Percentiles rank a stretch among this genome's conserved stretches.
Conservation (phyloP, 345 rosid genomes). For the Microcos paniculata region DNA sequence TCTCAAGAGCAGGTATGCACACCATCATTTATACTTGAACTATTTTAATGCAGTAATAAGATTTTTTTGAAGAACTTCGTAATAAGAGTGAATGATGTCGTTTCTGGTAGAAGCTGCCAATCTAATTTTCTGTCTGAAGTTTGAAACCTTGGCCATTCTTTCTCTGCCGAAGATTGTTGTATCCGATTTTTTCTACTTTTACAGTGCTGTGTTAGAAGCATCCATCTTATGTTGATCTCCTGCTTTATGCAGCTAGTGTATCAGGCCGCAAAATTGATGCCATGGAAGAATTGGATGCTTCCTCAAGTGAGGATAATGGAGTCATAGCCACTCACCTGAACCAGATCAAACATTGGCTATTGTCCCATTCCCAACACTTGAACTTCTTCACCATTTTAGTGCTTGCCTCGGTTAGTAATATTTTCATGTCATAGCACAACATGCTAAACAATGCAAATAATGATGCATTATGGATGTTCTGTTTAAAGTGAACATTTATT, state of each 20-base stretch:
- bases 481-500: neutral
- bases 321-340: conserved; percentile 49
- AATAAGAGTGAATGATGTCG: neutral
- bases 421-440: neutral
- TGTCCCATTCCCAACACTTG: conserved; percentile 72
- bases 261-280: conserved; percentile 69
- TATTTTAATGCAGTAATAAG: neutral
- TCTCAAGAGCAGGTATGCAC: conserved; percentile 86
- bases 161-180: conserved; percentile 1
- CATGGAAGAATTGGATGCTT: conserved; percentile 68
- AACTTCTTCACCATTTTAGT: conserved; percentile 87
- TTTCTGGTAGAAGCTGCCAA: neutral
- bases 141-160: neutral
- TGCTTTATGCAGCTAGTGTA: conserved; percentile 51
- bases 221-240: conserved; percentile 5
- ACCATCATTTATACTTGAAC: neutral
- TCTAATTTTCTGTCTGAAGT: neutral
- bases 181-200: neutral
- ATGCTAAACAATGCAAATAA: neutral
- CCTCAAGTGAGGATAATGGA: conserved; percentile 62
- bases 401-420: conserved; percentile 88
- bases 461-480: neutral
- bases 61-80: neutral
- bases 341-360: conserved; percentile 61
- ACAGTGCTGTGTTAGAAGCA: neutral